Evolutionary conservation across 371 early-diverging fungal species (phyloP), one percentile per base, ranked within the genome.

Genomic region (Syncephalastrum racemosum): DNA sequence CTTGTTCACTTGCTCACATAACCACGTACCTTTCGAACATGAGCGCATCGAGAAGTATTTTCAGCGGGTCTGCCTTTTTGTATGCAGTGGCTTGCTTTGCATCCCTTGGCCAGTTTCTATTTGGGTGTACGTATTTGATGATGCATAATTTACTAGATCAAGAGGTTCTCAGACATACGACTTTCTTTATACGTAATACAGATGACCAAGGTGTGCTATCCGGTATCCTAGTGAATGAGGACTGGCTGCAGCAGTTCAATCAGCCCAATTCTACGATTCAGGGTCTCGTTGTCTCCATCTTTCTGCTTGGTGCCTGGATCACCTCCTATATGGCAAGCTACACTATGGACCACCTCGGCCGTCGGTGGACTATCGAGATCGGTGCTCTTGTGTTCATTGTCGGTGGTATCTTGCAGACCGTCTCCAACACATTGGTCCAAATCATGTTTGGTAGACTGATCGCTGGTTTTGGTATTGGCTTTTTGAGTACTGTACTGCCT

Each of bases 381-480:
- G 81, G 83, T 10, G 62, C 80, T 20, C n/a, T 60, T n/a, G 64
- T 82, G 5, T 73, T 81, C 49, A 73, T 79, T 53, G 64, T 73
- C 24, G 80, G 80, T 18, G 70, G 77, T 15, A 50, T 70, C 42
- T 50, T 82, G 6, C 70, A 75, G 54, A 68, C 70, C 12, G 69
- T 62, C 6, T 56, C 81, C 7, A 54, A 24, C 2, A 62, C 48
- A 8, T 46, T 80, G 41, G 64, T 56, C 13, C 53, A 58, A 12
- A 53, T 81, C 46, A 48, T 71, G 23, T 18, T 74, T 31, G 82
- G 81, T 25, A 63, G 81, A 16, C 51, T 79, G 41, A 55, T 80
- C 46, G 60, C 71, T 52, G 82, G 82, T 40, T 76, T 75, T 57
- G 82, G 82, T 24, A 79, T 81, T 52, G 77, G 70, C 24, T 71